Percentiles rank a stretch among this genome's conserved stretches.
These are phyloP conservation scores for Amanita jacksonii DNA, from an alignment of 768 basidiomycete species.

Conservation along the genomic window DNA sequence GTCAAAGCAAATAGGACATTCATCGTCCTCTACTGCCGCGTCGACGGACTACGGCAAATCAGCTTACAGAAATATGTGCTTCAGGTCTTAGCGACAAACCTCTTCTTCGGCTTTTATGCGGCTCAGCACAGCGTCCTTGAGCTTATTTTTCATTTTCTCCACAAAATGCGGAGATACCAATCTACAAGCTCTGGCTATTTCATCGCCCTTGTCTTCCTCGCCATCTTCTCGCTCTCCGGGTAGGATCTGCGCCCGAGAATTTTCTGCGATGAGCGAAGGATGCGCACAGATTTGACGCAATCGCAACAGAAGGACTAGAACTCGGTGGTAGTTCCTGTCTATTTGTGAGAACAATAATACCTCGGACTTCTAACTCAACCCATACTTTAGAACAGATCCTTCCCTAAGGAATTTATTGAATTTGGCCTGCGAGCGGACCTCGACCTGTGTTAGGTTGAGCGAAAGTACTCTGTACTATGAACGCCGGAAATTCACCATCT, in stretches of 20 bases:
- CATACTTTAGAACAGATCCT: conserved; percentile 59
- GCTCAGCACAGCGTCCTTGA: conserved; percentile 29
- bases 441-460: conserved; percentile 27
- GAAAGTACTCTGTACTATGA: neutral
- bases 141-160: conserved; percentile 33
- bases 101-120: conserved; percentile 46
- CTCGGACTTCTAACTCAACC: no score
- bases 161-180: conserved; percentile 42
- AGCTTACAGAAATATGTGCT: neutral
- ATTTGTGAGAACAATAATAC: neutral
- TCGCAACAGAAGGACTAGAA: conserved; percentile 39
- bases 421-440: conserved; percentile 41
- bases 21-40: conserved; percentile 40
- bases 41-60: conserved; percentile 29
- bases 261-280: conserved; percentile 55
- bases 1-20: conserved; percentile 66
- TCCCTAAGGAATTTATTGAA: conserved; percentile 56
- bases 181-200: conserved; percentile 35
- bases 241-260: conserved; percentile 34
- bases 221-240: conserved; percentile 28
- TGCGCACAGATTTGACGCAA: conserved; percentile 64
- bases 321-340: conserved; percentile 45
- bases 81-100: conserved; percentile 20
- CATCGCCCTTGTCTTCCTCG: conserved; percentile 24
- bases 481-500: conserved; percentile 26